Base-by-base conservation (phyloP, 2,329 filamentous ascomycete species). In the Diplodia sapinea region DNA sequence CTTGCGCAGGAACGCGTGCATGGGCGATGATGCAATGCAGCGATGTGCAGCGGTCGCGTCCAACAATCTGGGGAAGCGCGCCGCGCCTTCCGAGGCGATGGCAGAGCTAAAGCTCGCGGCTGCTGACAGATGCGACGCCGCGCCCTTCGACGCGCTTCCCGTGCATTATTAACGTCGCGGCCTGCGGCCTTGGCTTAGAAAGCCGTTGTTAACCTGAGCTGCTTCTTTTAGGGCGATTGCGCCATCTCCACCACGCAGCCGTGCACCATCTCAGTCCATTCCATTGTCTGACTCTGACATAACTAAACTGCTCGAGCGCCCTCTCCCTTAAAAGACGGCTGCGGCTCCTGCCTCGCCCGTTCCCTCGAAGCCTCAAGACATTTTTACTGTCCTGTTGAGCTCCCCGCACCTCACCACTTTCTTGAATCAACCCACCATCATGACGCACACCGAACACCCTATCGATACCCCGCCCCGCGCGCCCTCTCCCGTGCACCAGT, bases 381-480 rank as follows among this genome's bases (percentile, higher is more conserved):
- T 40, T 29, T 17, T 36, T 15, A 23, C 40, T 20, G 23, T 54
- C 40, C 13, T 23, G 31, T 23, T 33, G 56, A 51, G 29, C 33
- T 43, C 3, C 40, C 11, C 8, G 15, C 26, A 9, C 52, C 26
- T 50, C 64, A 8, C 17, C 20, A 40, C 26, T 36, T 29, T 26
- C 29, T 51, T 62, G 8, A 17, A 62, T 2, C 57, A 43, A 13
- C 38, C 23, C 55, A 47, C 65, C 69, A 72, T 54, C 67, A 81
- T 81, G 79, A 80, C 79, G 68, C 69, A 77, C 51, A 59, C 75
- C 43, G 82, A 84, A 70, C 84, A 86, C 73, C 82, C 87, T 65
- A 89, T 92, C 75, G 86, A 90, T 74, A 94, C 91, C 68, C 91
- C 91, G 71, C 89, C 90, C 62, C 86, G 89, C 70, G 87, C 90